Evolutionary conservation across 2,329 filamentous ascomycete genomes (phyloP), one percentile per base, ranked within the genome.

Genomic region (Periglandula ipomoeae): DNA sequence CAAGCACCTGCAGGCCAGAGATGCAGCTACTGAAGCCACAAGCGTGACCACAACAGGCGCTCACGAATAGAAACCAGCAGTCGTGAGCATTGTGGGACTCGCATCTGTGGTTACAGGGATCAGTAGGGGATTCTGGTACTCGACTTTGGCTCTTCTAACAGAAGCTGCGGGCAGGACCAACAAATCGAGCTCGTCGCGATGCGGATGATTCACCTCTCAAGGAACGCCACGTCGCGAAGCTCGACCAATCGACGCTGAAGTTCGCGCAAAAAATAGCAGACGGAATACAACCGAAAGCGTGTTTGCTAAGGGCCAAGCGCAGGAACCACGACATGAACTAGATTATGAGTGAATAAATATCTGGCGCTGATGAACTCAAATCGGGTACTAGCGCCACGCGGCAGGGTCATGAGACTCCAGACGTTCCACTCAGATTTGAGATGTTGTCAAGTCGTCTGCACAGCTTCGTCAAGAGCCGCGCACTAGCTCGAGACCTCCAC

Each of bases 361-460:
- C 42, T 35, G 41, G 27, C 34, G 45, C 40, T 37, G 40, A 37
- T 27, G 51, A 55, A 53, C 47, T 49, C 53, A 52, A 53, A 51
- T 51, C 50, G 49, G 48, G 42, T 50, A 48, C 58, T 63, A 59
- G 59, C 60, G 58, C 59, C 54, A 56, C 54, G 56, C 56, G 50
- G 52, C 50, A 50, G 51, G 60, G 59, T 63, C 61, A 61, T 62
- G 60, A 55, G 61, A 63, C 59, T 59, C 52, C 43, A 53, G 49
- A 50, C 51, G 57, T 56, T 56, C 54, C 56, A 53, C 49, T 51
- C 53, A 50, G 42, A 37, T 51, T 46, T 22, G 44, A 27, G 34
- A 49, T 41, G 34, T 34, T 42, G 38, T 39, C 41, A 35, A 17
- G n/a, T 34, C 19, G 26, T 17, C 19, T 32, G 41, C 24, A 34